These are phyloP conservation scores for Skeletonema menzelii DNA, from an alignment of 108 stramenopile genomes.

Conservation along the genomic window DNA sequence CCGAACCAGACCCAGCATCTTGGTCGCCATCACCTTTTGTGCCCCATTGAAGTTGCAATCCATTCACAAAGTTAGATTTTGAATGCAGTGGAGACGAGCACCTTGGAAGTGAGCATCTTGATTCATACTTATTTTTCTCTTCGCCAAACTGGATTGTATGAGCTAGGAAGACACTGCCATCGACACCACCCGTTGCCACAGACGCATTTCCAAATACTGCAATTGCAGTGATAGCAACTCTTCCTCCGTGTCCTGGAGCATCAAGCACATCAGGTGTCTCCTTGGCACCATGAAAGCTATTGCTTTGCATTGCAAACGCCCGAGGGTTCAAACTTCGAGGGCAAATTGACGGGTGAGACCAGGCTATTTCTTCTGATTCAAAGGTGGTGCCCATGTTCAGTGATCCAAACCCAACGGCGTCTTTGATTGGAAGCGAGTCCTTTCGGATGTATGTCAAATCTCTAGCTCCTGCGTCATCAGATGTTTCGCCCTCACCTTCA, in stretches of 20 bases:
- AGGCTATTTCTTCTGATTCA: conserved; percentile 63
- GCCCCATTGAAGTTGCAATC: conserved; percentile 84
- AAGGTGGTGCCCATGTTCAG: conserved; percentile 18
- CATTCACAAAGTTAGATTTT: conserved; percentile 46
- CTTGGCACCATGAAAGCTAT: conserved; percentile 15
- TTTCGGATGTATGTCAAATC: conserved; percentile 4
- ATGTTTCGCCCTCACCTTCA: conserved; percentile 51
- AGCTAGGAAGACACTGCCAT: conserved; percentile 87
- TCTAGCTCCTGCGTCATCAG: conserved; percentile 40
- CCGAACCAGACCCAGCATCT: conserved; percentile 76
- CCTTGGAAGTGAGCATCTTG: background rate
- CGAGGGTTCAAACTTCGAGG: conserved; percentile 16
- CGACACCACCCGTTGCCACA: conserved; percentile 81
- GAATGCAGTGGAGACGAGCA: conserved; percentile 13
- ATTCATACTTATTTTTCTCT: conserved; percentile 22
- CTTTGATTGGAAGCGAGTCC: conserved; percentile 11
- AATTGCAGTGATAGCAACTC: conserved; percentile 75
- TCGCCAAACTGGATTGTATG: conserved; percentile 55
- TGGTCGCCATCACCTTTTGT: conserved; percentile 61
- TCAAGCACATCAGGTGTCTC: conserved; percentile 20
- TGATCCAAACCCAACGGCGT: conserved; percentile 9
- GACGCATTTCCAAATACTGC: conserved; percentile 74
- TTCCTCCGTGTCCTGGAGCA: conserved; percentile 52
- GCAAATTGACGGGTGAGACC: conserved; percentile 54
- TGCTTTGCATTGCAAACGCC: conserved; percentile 26